phyloP scores from a whole-genome alignment of 306 rosid species.

The Lathyrus aphaca region DNA sequence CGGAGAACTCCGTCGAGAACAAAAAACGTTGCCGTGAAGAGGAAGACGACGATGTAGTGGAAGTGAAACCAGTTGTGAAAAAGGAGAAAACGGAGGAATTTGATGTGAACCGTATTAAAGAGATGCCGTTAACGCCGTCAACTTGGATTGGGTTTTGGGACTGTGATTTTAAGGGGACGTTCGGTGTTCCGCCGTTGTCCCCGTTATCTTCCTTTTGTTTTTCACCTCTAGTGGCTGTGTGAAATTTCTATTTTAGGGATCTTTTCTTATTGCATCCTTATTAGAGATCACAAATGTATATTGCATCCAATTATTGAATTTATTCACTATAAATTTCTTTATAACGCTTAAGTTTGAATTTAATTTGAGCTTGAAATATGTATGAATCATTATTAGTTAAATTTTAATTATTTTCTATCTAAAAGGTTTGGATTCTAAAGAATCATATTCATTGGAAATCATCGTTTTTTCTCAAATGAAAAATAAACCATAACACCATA shows the following conservation, averaged over 20 bases:
- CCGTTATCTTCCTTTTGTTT: slow-evolving; percentile 81
- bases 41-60: slow-evolving; percentile 36
- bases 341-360: no score
- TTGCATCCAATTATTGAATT: not conserved
- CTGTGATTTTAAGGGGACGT: slow-evolving; percentile 55
- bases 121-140: slow-evolving; percentile 85
- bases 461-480: no score
- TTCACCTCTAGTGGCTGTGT: slow-evolving; percentile 64
- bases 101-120: slow-evolving; percentile 28
- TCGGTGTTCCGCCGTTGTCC: slow-evolving; percentile 71
- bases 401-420: no score
- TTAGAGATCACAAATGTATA: not conserved
- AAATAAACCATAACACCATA: no score
- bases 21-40: slow-evolving; percentile 59
- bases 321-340: not conserved
- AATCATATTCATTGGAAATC: no score
- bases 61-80: slow-evolving; percentile 47
- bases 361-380: no score
- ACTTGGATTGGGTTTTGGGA: slow-evolving; percentile 74
- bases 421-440: no score
- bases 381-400: no score
- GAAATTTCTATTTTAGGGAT: slow-evolving; percentile 20
- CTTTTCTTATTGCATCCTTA: not conserved
- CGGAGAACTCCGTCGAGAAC: not conserved
- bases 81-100: slow-evolving; percentile 52